Conservation (phyloP, 139 green algal genomes). For the Raphidocelis subcapitata region DNA sequence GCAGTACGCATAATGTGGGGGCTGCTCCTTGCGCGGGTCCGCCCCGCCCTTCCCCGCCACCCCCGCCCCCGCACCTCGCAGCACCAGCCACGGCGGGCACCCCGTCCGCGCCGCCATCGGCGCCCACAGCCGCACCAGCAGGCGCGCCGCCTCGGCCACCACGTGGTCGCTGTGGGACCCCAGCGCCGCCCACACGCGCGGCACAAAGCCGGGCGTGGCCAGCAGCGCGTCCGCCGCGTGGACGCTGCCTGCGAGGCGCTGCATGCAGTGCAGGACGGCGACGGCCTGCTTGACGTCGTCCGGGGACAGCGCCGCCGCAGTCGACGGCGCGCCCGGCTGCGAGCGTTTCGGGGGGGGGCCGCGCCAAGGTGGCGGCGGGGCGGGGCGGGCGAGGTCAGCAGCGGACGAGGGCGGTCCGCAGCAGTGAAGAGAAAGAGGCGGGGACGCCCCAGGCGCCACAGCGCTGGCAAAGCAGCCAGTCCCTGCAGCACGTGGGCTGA, state of each 20-base stretch:
- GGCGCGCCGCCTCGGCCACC: slow-evolving; percentile 64
- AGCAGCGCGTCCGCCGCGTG: slow-evolving; percentile 43
- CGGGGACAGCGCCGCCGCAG: slow-evolving; percentile 12
- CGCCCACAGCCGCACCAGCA: slow-evolving; percentile 74
- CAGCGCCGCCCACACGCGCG: slow-evolving; percentile 51
- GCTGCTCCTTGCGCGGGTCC: no score
- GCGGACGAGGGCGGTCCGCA: no score
- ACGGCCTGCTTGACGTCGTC: slow-evolving; percentile 46
- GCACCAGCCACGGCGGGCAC: slow-evolving; percentile 10
- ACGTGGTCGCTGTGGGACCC: slow-evolving; percentile 61
- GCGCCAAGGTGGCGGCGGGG: not conserved
- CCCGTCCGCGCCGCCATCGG: slow-evolving; percentile 53
- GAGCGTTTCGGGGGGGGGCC: not conserved
- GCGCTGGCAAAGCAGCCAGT: no score
- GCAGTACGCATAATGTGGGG: no score
- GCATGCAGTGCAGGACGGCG: slow-evolving; percentile 70
- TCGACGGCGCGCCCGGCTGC: no score
- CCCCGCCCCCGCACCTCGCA: slow-evolving; percentile 19
- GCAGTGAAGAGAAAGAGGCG: no score
- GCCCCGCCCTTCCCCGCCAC: no score
- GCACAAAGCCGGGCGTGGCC: slow-evolving; percentile 20
- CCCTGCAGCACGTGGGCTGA: no score
- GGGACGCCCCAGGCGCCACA: no score
- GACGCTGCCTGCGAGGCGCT: slow-evolving; percentile 57
- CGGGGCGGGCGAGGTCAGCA: not conserved